Percentiles rank a stretch among this genome's conserved stretches.
These are phyloP conservation scores for Cladophialophora psammophila DNA, from an alignment of 2,329 filamentous ascomycete genomes.

Conservation along the genomic window DNA sequence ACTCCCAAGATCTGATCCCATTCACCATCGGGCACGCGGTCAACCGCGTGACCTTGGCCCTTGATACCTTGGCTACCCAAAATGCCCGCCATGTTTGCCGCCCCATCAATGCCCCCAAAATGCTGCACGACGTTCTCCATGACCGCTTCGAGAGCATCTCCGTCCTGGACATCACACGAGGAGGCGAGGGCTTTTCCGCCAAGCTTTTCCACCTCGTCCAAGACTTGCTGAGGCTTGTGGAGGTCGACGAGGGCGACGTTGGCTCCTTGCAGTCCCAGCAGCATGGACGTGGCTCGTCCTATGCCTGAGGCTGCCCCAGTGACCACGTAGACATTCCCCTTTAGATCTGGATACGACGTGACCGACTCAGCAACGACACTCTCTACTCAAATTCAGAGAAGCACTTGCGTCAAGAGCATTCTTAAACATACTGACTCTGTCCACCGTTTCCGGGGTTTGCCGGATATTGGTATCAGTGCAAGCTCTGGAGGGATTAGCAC, in stretches of 20 bases:
- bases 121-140: constrained; percentile 4
- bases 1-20: constrained; percentile 21
- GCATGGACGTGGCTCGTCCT: constrained; percentile 4
- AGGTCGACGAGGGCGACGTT: constrained; percentile 9
- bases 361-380: background rate
- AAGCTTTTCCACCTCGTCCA: constrained; percentile 4
- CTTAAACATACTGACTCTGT: background rate
- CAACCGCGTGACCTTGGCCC: background rate
- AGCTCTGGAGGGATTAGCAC: no score
- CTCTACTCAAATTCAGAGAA: background rate
- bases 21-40: background rate
- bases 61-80: constrained; percentile 3
- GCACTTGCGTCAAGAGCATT: background rate
- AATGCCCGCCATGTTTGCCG: constrained; percentile 12
- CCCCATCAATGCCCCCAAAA: constrained; percentile 8
- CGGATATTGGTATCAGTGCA: no score
- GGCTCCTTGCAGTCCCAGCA: constrained; percentile 1
- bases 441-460: no score
- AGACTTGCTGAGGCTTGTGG: constrained; percentile 4
- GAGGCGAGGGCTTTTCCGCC: background rate
- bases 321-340: constrained; percentile 2
- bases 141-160: constrained; percentile 5
- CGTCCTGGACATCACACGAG: background rate
- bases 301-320: background rate
- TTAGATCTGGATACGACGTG: constrained; percentile 6